Conservation (phyloP, 768 basidiomycete genomes). For the Lentinula raphanica region DNA sequence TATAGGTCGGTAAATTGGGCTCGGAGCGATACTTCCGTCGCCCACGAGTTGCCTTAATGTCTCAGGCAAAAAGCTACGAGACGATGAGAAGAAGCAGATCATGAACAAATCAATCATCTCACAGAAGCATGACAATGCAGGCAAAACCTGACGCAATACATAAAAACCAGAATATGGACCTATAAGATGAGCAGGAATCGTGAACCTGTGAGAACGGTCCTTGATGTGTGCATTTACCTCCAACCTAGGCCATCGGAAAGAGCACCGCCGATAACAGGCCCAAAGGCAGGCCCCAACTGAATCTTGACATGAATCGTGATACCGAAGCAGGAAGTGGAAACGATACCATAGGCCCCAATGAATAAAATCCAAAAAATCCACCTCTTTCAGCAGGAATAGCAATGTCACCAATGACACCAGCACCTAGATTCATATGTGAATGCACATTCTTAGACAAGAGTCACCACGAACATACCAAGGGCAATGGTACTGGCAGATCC, state of each 20-base stretch:
- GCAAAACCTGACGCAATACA: conserved; percentile 42
- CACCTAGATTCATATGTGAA: conserved; percentile 32
- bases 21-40: conserved; percentile 43
- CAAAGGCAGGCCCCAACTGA: conserved; percentile 58
- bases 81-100: conserved; percentile 34
- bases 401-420: conserved; percentile 78
- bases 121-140: conserved; percentile 45
- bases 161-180: conserved; percentile 62
- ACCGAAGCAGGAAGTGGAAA: conserved; percentile 6
- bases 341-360: conserved; percentile 55
- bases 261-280: conserved; percentile 56
- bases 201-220: conserved; percentile 2
- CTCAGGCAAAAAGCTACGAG: conserved; percentile 45
- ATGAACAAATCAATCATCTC: conserved; percentile 19
- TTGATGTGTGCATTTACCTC: conserved; percentile 49
- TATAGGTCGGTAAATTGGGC: conserved; percentile 46
- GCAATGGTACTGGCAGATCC: conserved; percentile 34
- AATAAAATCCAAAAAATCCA: conserved; percentile 65
- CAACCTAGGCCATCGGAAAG: conserved; percentile 57
- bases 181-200: conserved; percentile 14
- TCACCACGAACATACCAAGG: conserved; percentile 38
- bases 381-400: conserved; percentile 69
- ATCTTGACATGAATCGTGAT: background rate
- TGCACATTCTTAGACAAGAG: background rate
- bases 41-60: conserved; percentile 51